Base-by-base conservation (phyloP, 106 monocot species). In the Dioscorea dumetorum region DNA sequence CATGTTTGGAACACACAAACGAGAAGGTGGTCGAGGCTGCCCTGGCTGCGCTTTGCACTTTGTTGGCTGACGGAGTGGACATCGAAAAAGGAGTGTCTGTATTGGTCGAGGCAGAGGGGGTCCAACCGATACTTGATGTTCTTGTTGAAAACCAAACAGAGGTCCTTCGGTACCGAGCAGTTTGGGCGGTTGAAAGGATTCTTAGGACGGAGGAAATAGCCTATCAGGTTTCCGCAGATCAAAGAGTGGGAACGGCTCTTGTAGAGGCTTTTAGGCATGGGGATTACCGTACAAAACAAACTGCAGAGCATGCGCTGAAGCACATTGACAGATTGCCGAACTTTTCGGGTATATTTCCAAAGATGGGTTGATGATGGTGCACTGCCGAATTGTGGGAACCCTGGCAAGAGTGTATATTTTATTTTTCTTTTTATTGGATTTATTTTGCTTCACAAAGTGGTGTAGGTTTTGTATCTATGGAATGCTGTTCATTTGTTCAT, bases 101-200 rank as follows among this genome's bases (percentile, higher is more conserved):
- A 12, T 64, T 97, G 58, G 74, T 61, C 20, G 86, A 92, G 0
- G 82, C 82, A 0, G 86, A 91, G 0, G 95, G 91, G 49, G 74
- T 97, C 22, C 82, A 63, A 41, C 84, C 80, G 5, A 87, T 97
- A 67, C 71, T 97, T 16, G 82, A 82, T n/a, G 69, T 97, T 18
- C 69, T 97, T 32, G 57, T 64, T 16, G 82, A 89, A 62, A 91
- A 73, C 35, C 41, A 74, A 1, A 87, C 80, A 5, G 86, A 86
- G 71, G 32, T 84, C 33, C 83, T 97, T 18, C 72, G 82, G 75
- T 79, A 80, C 56, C 65, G 77, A 57, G 81, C 88, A 15, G 91
- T 97, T 56, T 97, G 95, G 95, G 95, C 91, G 0, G 89, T 86
- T 4, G 95, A 97, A 71, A 97, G 95, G 80, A 87, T 97, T 50